Percentiles rank a stretch among this genome's conserved stretches.
Evolutionary conservation across 768 basidiomycete genomes (phyloP).

Genomic region (Fibroporia radiculosa): DNA sequence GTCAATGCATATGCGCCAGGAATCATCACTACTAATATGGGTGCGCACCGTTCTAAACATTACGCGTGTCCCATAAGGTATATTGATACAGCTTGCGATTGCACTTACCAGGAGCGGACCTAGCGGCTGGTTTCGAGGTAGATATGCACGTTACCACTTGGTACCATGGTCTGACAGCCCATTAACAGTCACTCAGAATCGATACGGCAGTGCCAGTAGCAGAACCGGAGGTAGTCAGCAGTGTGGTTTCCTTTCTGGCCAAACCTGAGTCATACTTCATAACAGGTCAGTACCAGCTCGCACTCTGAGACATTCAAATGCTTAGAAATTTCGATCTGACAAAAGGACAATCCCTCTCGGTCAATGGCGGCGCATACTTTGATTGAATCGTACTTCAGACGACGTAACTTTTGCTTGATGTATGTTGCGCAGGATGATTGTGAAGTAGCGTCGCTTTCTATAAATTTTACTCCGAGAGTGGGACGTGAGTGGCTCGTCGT

Average conservation of each 20-base stretch:
- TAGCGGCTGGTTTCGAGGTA: background rate
- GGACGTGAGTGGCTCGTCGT: no score
- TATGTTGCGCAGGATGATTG: no score
- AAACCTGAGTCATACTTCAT: slow-evolving; percentile 13
- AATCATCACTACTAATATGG: slow-evolving; percentile 14
- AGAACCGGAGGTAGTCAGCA: slow-evolving; percentile 4
- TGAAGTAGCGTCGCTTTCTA: no score
- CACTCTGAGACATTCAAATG: no score
- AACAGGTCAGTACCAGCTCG: slow-evolving; percentile 4
- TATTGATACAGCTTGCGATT: no score
- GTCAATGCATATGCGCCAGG: slow-evolving; percentile 23
- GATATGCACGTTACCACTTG: background rate
- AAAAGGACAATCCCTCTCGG: slow-evolving; percentile 1
- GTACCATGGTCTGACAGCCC: background rate
- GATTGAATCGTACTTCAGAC: no score
- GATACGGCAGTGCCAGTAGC: background rate
- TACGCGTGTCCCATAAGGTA: no score
- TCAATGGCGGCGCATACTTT: background rate
- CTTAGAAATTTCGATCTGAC: no score
- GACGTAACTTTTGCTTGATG: no score
- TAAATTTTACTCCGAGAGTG: no score
- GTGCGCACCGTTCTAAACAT: background rate
- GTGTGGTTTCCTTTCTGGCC: slow-evolving; percentile 9
- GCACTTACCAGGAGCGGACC: background rate
- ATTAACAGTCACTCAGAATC: background rate